Percentiles rank a stretch among this genome's conserved stretches.
Evolutionary conservation across 441 rosid genomes (phyloP).

Genomic region (Erodium trifolium): DNA sequence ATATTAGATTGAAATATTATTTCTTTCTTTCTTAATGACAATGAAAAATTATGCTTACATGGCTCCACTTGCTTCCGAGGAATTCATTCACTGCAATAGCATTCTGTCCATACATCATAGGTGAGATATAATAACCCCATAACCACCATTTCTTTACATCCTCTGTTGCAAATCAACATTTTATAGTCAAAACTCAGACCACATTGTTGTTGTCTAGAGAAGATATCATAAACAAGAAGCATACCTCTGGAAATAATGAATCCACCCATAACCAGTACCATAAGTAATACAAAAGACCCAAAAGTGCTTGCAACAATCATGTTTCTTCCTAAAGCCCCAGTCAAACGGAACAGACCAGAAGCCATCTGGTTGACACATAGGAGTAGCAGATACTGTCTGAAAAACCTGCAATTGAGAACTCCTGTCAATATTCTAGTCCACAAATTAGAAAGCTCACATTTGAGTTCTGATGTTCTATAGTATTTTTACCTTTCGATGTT

Average conservation of each 20-base stretch:
- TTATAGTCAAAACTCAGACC: background rate
- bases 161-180: background rate
- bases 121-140: constrained; percentile 8
- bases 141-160: constrained; percentile 8
- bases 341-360: constrained; percentile 49
- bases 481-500: constrained; percentile 41
- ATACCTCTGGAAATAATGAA: constrained; percentile 64
- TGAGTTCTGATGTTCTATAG: background rate
- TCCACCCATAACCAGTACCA: constrained; percentile 54
- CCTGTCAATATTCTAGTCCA: background rate
- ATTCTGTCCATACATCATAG: constrained; percentile 7
- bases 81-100: constrained; percentile 50
- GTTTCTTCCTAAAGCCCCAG: constrained; percentile 59
- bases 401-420: constrained; percentile 39
- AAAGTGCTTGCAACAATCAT: constrained; percentile 62
- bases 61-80: constrained; percentile 65
- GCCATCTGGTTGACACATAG: constrained; percentile 57
- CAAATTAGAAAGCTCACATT: background rate
- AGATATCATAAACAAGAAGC: background rate
- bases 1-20: background rate
- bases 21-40: background rate
- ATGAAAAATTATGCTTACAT: constrained; percentile 28
- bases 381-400: constrained; percentile 54
- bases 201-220: too few relatives aligned
- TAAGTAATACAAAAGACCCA: constrained; percentile 49